A percentile compares a stretch with the other conserved stretches of the same genome.
These are phyloP conservation scores for Ustilago sp. DNA, from an alignment of 1,284 basidiomycete species.

Conservation along the genomic window DNA sequence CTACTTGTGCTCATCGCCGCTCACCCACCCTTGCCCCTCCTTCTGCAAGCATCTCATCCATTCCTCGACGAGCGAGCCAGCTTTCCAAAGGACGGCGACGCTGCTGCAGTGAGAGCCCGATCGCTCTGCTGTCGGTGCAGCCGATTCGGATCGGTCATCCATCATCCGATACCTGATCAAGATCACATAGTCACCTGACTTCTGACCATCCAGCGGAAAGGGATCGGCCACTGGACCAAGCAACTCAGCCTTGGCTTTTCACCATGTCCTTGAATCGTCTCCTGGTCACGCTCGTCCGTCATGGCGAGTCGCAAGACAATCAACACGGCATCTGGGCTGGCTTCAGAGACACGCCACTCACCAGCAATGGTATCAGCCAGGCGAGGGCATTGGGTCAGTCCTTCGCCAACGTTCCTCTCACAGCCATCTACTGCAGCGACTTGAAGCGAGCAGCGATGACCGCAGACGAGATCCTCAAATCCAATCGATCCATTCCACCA, in stretches of 20 bases:
- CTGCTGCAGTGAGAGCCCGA: neutral
- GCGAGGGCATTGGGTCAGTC: slow-evolving; percentile 80
- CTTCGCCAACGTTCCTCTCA: slow-evolving; percentile 75
- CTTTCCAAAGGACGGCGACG: neutral
- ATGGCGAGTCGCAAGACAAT: slow-evolving; percentile 69
- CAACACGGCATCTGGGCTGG: slow-evolving; percentile 78
- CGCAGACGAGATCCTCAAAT: slow-evolving; percentile 75
- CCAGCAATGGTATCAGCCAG: slow-evolving; percentile 88
- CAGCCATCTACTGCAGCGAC: slow-evolving; percentile 81
- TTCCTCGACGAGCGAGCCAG: neutral
- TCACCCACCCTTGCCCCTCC: neutral
- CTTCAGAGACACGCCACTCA: slow-evolving; percentile 83
- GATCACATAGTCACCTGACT: neutral
- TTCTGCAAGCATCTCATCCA: neutral
- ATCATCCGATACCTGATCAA: neutral
- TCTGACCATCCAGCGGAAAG: neutral
- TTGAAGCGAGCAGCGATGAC: slow-evolving; percentile 82
- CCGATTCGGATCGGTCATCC: neutral
- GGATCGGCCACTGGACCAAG: neutral
- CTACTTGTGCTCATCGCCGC: neutral
- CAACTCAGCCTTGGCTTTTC: too few species aligned
- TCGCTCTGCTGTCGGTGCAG: neutral
- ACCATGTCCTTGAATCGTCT: slow-evolving; percentile 45
- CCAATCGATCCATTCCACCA: slow-evolving; percentile 72
- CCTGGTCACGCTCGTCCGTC: slow-evolving; percentile 56